Evolutionary conservation across 2,329 filamentous ascomycete genomes (phyloP).

Genomic region (Colletotrichum cereale): DNA sequence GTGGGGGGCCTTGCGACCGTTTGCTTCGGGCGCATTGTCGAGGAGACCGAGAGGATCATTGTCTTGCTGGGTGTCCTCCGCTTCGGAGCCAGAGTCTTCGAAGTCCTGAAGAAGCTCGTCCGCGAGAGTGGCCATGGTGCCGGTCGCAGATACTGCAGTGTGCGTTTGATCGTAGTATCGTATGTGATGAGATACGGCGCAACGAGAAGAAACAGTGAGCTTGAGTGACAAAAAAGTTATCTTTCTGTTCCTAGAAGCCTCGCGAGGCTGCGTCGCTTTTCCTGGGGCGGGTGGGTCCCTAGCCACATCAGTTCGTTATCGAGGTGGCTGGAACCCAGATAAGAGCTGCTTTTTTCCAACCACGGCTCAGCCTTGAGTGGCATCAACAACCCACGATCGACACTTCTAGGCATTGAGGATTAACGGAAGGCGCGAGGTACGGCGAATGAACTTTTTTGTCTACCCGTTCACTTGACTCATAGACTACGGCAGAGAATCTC

Average conservation of each 20-base stretch:
- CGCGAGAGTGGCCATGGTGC: constrained; percentile 85
- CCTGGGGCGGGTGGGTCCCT: background rate
- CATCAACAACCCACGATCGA: background rate
- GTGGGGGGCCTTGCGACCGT: constrained; percentile 54
- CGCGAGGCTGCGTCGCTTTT: constrained; percentile 21
- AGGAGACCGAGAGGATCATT: constrained; percentile 59
- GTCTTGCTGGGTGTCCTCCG: constrained; percentile 70
- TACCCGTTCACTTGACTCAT: no score
- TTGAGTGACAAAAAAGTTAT: constrained; percentile 5
- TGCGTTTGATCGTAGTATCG: background rate
- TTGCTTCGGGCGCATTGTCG: constrained; percentile 56
- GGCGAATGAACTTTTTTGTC: background rate
- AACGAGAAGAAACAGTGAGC: background rate
- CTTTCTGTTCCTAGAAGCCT: constrained; percentile 10
- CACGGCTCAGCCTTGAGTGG: constrained; percentile 14
- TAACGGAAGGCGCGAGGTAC: background rate
- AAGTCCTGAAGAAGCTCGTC: constrained; percentile 95
- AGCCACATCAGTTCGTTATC: constrained; percentile 15
- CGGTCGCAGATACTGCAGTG: background rate
- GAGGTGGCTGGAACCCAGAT: constrained; percentile 16
- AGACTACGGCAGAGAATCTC: background rate
- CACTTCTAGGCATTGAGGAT: background rate
- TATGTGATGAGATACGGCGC: background rate
- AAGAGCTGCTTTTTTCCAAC: constrained; percentile 26
- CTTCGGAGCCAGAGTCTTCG: constrained; percentile 85